phyloP scores from a whole-genome alignment of 768 basidiomycete species.

The Sutorius australiensis region DNA sequence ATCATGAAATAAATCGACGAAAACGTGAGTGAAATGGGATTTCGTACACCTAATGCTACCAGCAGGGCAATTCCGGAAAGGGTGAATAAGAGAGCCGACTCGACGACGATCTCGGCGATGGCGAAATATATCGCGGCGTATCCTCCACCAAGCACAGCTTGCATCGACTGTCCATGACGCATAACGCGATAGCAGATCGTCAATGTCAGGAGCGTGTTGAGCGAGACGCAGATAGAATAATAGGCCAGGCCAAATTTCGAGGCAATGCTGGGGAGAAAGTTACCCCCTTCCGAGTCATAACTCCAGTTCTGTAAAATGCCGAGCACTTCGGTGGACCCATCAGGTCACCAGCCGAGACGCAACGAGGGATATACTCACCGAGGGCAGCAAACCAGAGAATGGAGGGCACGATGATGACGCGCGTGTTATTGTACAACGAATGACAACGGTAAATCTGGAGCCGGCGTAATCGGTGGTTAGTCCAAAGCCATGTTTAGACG shows the following conservation, averaged over 20 bases:
- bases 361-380: neutral
- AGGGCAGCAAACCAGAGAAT: neutral
- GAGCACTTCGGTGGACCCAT: neutral
- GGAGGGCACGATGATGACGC: neutral
- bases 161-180: neutral
- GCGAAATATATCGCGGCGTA: neutral
- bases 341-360: neutral
- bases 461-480: neutral
- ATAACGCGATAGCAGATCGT: neutral
- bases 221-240: neutral
- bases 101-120: neutral
- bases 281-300: neutral
- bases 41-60: too few species aligned
- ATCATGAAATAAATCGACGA: too few species aligned
- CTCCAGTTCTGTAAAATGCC: neutral
- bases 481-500: neutral
- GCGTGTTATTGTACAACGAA: neutral
- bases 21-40: too few species aligned
- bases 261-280: neutral
- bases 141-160: neutral
- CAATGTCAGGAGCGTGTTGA: neutral
- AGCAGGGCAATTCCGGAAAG: too few species aligned
- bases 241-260: neutral
- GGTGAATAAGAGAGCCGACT: too few species aligned
- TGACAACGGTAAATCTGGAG: neutral